Percentiles rank a stretch among this genome's conserved stretches.
Evolutionary conservation across 768 basidiomycete species (phyloP).

Genomic region (Omphalotus guepiniiformis): DNA sequence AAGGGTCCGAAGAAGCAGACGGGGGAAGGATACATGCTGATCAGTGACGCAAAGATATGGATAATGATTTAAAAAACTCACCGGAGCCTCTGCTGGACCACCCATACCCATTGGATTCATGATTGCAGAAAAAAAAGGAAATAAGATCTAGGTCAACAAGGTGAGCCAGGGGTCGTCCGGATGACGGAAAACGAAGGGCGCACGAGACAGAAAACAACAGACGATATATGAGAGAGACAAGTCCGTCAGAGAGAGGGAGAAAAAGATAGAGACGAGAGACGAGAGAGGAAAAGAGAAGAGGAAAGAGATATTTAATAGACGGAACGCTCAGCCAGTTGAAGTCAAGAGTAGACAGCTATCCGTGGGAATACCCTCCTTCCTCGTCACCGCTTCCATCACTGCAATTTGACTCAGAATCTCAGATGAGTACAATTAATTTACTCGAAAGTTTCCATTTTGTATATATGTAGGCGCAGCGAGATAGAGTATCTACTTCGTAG

Average conservation of each 20-base stretch:
- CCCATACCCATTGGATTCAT: slow-evolving; percentile 79
- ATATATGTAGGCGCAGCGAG: no score
- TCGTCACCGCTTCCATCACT: background rate
- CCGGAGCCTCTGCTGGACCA: slow-evolving; percentile 71
- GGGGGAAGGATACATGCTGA: slow-evolving; percentile 18
- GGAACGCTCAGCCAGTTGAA: slow-evolving; percentile 23
- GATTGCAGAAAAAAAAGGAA: slow-evolving; percentile 53
- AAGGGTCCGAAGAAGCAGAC: slow-evolving; percentile 16
- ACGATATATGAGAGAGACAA: slow-evolving; percentile 50
- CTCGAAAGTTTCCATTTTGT: no score
- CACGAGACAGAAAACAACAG: slow-evolving; percentile 52
- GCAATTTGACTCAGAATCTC: background rate
- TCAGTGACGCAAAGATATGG: slow-evolving; percentile 24
- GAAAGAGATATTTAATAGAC: slow-evolving; percentile 37
- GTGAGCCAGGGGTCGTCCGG: slow-evolving; percentile 21
- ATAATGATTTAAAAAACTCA: slow-evolving; percentile 36
- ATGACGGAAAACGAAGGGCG: slow-evolving; percentile 36
- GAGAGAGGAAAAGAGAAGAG: slow-evolving; percentile 44
- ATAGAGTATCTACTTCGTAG: slow-evolving; percentile 41
- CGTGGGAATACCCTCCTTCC: slow-evolving; percentile 16
- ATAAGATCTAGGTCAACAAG: slow-evolving; percentile 39
- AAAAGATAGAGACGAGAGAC: slow-evolving; percentile 37
- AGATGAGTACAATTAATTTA: slow-evolving; percentile 5
- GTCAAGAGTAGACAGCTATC: slow-evolving; percentile 10
- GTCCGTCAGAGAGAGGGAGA: slow-evolving; percentile 49